These are phyloP conservation scores for Nicotiana knightiana DNA, from an alignment of 257 asterid species.

Conservation along the genomic window DNA sequence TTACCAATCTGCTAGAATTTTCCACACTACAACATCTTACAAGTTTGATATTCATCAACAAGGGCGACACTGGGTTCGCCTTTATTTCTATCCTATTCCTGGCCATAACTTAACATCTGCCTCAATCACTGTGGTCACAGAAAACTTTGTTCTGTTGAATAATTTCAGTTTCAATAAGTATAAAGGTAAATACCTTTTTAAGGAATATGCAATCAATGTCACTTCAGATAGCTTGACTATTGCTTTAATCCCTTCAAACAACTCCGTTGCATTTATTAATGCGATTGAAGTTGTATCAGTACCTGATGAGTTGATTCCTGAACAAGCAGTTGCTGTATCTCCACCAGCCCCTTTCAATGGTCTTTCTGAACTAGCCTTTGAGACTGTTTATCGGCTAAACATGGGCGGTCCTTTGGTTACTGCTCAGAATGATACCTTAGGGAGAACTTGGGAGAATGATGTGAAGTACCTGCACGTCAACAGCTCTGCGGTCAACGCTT, in stretches of 20 bases:
- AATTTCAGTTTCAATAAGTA: slow-evolving; percentile 45
- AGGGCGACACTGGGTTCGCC: slow-evolving; percentile 76
- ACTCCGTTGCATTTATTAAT: slow-evolving; percentile 58
- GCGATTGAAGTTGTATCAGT: slow-evolving; percentile 67
- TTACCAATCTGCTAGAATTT: slow-evolving; percentile 51
- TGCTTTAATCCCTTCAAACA: slow-evolving; percentile 49
- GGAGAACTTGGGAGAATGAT: slow-evolving; percentile 75
- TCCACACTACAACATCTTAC: slow-evolving; percentile 46
- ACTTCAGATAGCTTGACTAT: slow-evolving; percentile 44
- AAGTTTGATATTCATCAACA: slow-evolving; percentile 32
- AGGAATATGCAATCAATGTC: slow-evolving; percentile 57
- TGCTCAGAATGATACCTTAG: slow-evolving; percentile 62
- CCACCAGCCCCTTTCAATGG: slow-evolving; percentile 37
- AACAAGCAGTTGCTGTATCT: slow-evolving; percentile 32
- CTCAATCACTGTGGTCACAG: slow-evolving; percentile 53
- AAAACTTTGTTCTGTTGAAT: slow-evolving; percentile 51
- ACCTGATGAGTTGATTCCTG: slow-evolving; percentile 51
- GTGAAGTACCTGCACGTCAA: slow-evolving; percentile 60
- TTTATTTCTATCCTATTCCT: slow-evolving; percentile 53
- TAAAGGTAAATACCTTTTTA: slow-evolving; percentile 44
- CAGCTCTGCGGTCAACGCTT: slow-evolving; percentile 48
- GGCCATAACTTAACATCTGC: slow-evolving; percentile 48
- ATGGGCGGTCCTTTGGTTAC: slow-evolving; percentile 72
- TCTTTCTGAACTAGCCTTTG: slow-evolving; percentile 43
- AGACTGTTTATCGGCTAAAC: slow-evolving; percentile 59